Evolutionary conservation across 768 basidiomycete genomes (phyloP), one percentile per base, ranked within the genome.

Genomic region (Cytidiella melzeri): DNA sequence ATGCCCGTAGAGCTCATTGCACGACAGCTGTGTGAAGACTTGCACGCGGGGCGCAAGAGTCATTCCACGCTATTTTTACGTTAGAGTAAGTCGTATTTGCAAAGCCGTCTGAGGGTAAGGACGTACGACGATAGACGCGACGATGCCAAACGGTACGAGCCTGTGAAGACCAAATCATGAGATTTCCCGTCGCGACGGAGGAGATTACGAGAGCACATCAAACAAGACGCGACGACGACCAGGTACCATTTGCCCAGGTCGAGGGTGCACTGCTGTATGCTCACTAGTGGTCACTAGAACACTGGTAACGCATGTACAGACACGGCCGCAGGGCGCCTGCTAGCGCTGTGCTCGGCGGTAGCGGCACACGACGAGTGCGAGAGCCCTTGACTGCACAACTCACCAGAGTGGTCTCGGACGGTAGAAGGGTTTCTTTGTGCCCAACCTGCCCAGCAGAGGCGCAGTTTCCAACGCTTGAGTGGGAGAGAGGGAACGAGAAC

Each of bases 11-110:
- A 84, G 56, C 3, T 72, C 72, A 43, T 80, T 73, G 64, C 88
- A 90, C 3, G 88, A 81, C 45, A 91, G 77, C 43, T 83, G 79
- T 39, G 81, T 87, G 70, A 82, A 89, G 24, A 91, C 83, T 63
- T 87, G 82, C 41, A 91, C 83, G 48, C 87, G 79, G 10, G 87
- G 82, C 30, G 86, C 81, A 64, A 86, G 72, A 1, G 87, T 89
- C 68, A 90, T 81, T 27, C 87, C 87, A 21, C 87, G 83, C 88
- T 90, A 54, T 5, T 44, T 42, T 5, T 38, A 53, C 54, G 45
- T 51, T 37, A 44, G 50, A 20, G 10, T 9, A 20, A n/a, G n/a
- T n/a, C 49, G 21, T 48, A 30, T 12, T 12, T 41, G 43, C 25
- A 25, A 41, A 41, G n/a, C 15, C 20, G 18, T 19, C 43, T 27